phyloP scores from a whole-genome alignment of 345 rosid species.

The Gossypium ekmanianum region DNA sequence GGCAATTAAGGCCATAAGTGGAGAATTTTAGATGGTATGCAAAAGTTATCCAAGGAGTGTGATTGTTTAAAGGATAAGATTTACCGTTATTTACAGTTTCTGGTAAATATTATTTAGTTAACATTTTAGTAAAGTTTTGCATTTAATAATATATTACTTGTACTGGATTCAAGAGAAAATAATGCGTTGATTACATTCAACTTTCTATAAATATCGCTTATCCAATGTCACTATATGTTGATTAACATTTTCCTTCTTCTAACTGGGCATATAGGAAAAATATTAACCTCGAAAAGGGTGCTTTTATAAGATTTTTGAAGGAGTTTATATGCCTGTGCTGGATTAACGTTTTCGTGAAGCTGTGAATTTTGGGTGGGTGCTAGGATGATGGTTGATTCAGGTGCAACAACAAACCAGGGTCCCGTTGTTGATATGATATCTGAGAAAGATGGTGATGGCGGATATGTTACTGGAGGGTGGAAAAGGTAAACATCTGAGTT shows the following conservation, averaged over 20 bases:
- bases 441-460: constrained; percentile 68
- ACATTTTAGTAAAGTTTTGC: background rate
- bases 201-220: background rate
- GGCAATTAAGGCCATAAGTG: constrained; percentile 25
- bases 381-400: constrained; percentile 84
- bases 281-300: constrained; percentile 15
- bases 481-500: constrained; percentile 53
- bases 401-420: constrained; percentile 42
- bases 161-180: background rate
- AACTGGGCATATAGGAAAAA: constrained; percentile 44
- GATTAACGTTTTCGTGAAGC: constrained; percentile 29
- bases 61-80: constrained; percentile 30
- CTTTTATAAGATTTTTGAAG: constrained; percentile 24
- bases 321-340: constrained; percentile 36
- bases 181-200: background rate
- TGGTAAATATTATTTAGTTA: background rate
- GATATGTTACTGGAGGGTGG: constrained; percentile 81
- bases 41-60: constrained; percentile 48
- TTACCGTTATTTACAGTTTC: background rate
- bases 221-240: background rate
- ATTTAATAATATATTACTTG: background rate
- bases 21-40: constrained; percentile 70
- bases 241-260: constrained; percentile 20
- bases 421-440: constrained; percentile 32
- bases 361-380: constrained; percentile 20